Evolutionary conservation across 164 flowering plant genomes (phyloP).

Genomic region (Vitis rupestris): DNA sequence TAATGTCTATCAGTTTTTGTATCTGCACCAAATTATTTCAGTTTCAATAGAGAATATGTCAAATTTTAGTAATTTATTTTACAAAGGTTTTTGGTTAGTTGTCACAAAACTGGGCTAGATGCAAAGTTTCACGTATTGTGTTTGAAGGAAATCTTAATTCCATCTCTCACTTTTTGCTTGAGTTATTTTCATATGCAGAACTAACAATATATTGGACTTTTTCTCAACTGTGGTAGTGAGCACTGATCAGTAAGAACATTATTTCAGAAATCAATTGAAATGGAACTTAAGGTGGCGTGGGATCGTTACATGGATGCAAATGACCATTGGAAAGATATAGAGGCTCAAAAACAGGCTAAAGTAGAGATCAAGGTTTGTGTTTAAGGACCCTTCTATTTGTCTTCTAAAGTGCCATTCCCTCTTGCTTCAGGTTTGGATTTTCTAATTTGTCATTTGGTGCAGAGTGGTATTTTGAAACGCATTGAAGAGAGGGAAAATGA

Average conservation of each 20-base stretch:
- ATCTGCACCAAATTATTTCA: too few relatives aligned
- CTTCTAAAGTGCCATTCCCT: background rate
- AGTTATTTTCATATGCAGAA: background rate
- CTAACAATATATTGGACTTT: background rate
- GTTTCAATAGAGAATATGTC: too few relatives aligned
- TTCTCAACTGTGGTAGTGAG: constrained; percentile 1
- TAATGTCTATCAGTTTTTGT: too few relatives aligned
- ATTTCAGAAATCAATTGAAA: constrained; percentile 67
- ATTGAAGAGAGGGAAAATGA: constrained; percentile 60
- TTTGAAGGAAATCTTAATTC: background rate
- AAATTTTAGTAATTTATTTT: background rate
- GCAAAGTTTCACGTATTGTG: background rate
- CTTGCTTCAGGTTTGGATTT: background rate
- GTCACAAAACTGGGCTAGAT: background rate
- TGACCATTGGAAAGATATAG: constrained; percentile 60
- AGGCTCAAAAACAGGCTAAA: constrained; percentile 72
- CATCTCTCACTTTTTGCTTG: background rate
- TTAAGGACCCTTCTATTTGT: background rate
- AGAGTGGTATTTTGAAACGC: constrained; percentile 55
- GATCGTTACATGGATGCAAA: constrained; percentile 57
- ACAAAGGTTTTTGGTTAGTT: background rate
- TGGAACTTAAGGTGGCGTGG: constrained; percentile 55
- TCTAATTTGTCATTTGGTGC: constrained; percentile 22
- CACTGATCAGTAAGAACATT: constrained; percentile 12
- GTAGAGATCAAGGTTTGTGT: constrained; percentile 60